Base-by-base conservation (phyloP, 2,329 filamentous ascomycete species). In the Harringtonia lauricola region DNA sequence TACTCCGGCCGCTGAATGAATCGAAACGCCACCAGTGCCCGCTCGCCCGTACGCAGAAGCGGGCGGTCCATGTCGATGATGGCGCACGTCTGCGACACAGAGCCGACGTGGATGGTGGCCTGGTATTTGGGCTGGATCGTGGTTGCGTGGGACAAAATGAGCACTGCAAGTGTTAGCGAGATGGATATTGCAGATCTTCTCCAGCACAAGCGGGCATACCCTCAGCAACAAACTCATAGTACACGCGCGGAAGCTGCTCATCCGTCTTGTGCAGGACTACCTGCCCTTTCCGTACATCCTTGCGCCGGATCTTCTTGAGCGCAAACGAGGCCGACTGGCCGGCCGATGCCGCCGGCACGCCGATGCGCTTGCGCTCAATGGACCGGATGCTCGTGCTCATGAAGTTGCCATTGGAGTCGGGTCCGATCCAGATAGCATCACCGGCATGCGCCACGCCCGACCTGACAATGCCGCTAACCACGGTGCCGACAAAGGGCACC, bases 51-150 rank as follows among this genome's bases (percentile, higher is more conserved):
- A 8, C 92, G 79, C 51, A 98, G 95, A 55, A 89, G 92, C 22
- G 85, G 84, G n/a, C 90, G 81, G 59, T 98, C 92, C 52, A 98
- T 92, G 57, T 95, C 92, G 56, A 98, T 94, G 58, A 98, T 95
- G 12, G 88, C 81, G 58, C 92, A 98, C 0, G 92, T 98, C 65
- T 98, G 92, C 34, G 84, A 87, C 36, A 98, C 85, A 0, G 92
- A 86, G 0, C 92, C 92, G 5, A 98, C 89, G 55, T 98, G 92
- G 19, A 98, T 73, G 89, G 96, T 98, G 1, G 92, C 92, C 66
- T 98, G 92, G 53, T 98, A 98, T 55, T 88, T 90, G 1, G 81
- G 87, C 63, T 94, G 92, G 62, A 98, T 98, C 36, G 92, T 98
- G 0, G 92, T 98, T 0, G 90, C 88, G 57, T 98, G 92, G 4